Conservation (phyloP, 2,329 filamentous ascomycete species). For the Myriangium duriaei region DNA sequence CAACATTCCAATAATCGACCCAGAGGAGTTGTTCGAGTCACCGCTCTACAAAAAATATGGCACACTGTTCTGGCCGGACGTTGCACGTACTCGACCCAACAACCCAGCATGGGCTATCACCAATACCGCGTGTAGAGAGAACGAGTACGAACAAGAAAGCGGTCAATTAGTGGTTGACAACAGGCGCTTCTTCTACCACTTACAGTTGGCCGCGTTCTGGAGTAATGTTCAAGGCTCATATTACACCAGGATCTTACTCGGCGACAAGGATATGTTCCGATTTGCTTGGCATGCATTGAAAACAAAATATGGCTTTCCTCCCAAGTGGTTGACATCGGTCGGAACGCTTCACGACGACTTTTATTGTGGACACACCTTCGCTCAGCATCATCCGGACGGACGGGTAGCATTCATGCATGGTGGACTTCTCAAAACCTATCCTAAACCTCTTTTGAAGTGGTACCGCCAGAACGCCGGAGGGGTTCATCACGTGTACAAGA, state of each 20-base stretch:
- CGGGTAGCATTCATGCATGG: constrained; percentile 23
- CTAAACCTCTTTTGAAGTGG: neutral
- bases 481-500: neutral
- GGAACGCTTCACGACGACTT: constrained; percentile 16
- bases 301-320: constrained; percentile 21
- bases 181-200: constrained; percentile 23
- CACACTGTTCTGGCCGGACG: constrained; percentile 24
- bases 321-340: constrained; percentile 22
- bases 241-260: constrained; percentile 21
- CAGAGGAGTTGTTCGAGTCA: constrained; percentile 18
- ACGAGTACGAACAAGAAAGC: constrained; percentile 24
- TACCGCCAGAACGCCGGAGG: neutral
- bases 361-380: constrained; percentile 25
- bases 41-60: constrained; percentile 15
- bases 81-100: constrained; percentile 18
- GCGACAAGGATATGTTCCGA: constrained; percentile 27
- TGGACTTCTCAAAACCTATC: constrained; percentile 22
- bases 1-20: constrained; percentile 20
- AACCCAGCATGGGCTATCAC: constrained; percentile 22
- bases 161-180: constrained; percentile 26
- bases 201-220: constrained; percentile 24
- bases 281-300: constrained; percentile 26
- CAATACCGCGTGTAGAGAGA: constrained; percentile 21
- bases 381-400: constrained; percentile 23
- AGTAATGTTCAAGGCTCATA: constrained; percentile 16